A percentile compares a stretch with the other conserved stretches of the same genome.
These are phyloP conservation scores for Annulohypoxylon stygium DNA, from an alignment of 495 filamentous ascomycete genomes.

Conservation along the genomic window DNA sequence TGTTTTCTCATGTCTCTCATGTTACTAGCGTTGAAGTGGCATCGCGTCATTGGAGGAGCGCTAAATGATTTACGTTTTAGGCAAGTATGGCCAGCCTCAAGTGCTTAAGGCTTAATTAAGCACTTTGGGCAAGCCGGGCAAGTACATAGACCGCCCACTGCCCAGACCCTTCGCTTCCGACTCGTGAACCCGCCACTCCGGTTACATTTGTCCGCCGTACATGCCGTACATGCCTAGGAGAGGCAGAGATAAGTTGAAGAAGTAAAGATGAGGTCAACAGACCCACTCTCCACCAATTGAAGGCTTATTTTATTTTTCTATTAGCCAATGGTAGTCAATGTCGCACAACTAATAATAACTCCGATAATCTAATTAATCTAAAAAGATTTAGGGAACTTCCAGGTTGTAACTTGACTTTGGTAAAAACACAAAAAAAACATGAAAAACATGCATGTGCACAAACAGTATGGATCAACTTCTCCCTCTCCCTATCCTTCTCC, in stretches of 20 bases:
- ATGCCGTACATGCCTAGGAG: neutral
- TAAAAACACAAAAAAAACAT: too few relatives aligned
- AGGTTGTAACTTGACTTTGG: too few relatives aligned
- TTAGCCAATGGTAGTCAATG: too few relatives aligned
- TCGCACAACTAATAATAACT: neutral
- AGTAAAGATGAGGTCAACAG: neutral
- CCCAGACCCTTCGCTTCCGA: neutral
- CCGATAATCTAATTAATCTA: neutral
- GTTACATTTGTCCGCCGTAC: neutral
- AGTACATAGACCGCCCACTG: neutral
- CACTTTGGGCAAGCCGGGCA: too few relatives aligned
- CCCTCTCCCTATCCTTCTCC: too few relatives aligned
- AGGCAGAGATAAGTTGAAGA: too few relatives aligned
- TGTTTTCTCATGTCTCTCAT: neutral
- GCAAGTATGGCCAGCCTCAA: neutral
- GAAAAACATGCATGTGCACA: too few relatives aligned
- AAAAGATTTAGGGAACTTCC: too few relatives aligned
- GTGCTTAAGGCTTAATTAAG: too few relatives aligned
- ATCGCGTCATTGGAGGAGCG: constrained; percentile 9
- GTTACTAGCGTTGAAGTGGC: neutral
- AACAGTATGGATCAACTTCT: too few relatives aligned
- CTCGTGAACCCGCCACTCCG: neutral
- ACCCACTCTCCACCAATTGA: neutral
- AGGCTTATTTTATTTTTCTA: neutral
- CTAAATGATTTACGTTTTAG: constrained; percentile 13